Evolutionary conservation across 2,329 filamentous ascomycete species (phyloP), one percentile per base, ranked within the genome.

Genomic region (Pseudohalonectria lignicola): DNA sequence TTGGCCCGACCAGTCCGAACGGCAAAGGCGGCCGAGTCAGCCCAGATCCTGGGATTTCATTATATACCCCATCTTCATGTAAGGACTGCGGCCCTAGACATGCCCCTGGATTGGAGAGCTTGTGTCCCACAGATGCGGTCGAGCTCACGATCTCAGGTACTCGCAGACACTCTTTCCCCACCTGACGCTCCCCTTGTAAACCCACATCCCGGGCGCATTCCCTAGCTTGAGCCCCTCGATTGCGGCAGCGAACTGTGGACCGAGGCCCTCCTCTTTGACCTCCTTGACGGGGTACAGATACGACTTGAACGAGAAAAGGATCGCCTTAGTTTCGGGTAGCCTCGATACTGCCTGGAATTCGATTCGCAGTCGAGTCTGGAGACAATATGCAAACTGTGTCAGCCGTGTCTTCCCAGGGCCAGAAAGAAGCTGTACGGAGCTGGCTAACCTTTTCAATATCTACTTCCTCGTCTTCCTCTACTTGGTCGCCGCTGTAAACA

Each of bases 261-360:
- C 70, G 2, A 63, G 49, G 0, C 66, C 69, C 35, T 74, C 70
- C 1, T 50, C 56, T 45, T 66, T 72, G 47, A 75, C 59, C 3
- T 70, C 58, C 8, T 50, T 42, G 0, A 75, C 41, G 0, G 64
- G 62, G 36, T 71, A 73, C 13, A 72, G 41, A 41, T 71, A 71
- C 0, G 70, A 73, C 53, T 74, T 74, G 57, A 75, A 71, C 9
- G 67, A 69, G 49, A 75, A 75, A 11, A 74, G 48, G 2, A 74
- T 50, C 1, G 65, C 63, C 3, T 50, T 49, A 0, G 64, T 68
- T 40, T 57, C 47, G 1, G 69, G 69, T 7, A 75, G 56, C 2
- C 70, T 59, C 2, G 60, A 67, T 21, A 74, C 45, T 0, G 67
- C 69, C 47, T 76, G 71, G 12, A 71, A 54, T 49, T 76, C 70